A percentile compares a stretch with the other conserved stretches of the same genome.
Conservation (phyloP, 2,329 filamentous ascomycete genomes). For the Trichoderma sp. region DNA sequence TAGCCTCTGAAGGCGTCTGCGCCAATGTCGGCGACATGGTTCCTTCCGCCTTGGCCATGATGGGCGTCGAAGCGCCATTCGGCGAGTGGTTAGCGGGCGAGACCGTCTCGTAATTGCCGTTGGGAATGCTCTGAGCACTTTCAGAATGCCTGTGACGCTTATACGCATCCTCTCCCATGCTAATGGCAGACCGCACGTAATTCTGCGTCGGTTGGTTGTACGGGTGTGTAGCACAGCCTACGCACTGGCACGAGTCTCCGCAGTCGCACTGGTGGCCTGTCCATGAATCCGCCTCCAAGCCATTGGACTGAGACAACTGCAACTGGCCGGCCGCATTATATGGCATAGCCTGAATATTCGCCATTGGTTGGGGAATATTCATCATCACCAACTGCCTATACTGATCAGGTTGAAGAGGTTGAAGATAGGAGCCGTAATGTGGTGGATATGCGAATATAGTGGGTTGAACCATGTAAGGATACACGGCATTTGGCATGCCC, state of each 20-base stretch:
- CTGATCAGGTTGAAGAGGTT: conserved; percentile 54
- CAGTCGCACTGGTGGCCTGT: conserved; percentile 55
- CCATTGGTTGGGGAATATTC: conserved; percentile 35
- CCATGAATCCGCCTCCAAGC: conserved; percentile 28
- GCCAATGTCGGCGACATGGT: conserved; percentile 40
- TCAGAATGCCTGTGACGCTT: conserved; percentile 25
- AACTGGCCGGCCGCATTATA: conserved; percentile 28
- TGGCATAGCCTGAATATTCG: conserved; percentile 27
- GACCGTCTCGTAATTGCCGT: conserved; percentile 27
- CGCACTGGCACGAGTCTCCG: conserved; percentile 64
- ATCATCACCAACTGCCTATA: conserved; percentile 48
- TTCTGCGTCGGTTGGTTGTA: conserved; percentile 62
- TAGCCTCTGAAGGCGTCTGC: conserved; percentile 48
- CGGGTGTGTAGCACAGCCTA: conserved; percentile 66
- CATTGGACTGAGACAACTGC: conserved; percentile 25
- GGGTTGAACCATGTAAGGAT: conserved; percentile 42
- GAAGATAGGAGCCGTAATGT: conserved; percentile 54
- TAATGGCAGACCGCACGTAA: conserved; percentile 50
- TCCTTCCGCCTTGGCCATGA: conserved; percentile 27
- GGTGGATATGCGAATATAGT: conserved; percentile 54
- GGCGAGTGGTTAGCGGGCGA: conserved; percentile 18
- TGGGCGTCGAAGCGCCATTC: conserved; percentile 22
- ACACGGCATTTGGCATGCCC: conserved; percentile 40
- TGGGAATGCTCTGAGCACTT: conserved; percentile 27
- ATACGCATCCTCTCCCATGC: conserved; percentile 38